A percentile compares a stretch with the other conserved stretches of the same genome.
phyloP scores from a whole-genome alignment of 1,284 basidiomycete species.

The Sanghuangporus baumii region DNA sequence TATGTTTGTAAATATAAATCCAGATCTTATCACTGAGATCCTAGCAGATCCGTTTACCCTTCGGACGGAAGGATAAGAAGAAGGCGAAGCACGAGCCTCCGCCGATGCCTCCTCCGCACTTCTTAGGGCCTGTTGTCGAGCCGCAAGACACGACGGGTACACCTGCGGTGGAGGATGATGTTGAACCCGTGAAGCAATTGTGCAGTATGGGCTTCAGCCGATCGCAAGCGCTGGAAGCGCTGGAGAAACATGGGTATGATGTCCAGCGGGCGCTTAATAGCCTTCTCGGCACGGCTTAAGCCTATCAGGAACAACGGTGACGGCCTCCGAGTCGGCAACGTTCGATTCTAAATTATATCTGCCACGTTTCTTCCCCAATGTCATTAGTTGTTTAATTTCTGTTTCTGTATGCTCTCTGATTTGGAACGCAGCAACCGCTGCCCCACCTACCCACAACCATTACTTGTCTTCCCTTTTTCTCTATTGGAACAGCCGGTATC shows the following conservation, averaged over 20 bases:
- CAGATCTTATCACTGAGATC: conserved; percentile 16
- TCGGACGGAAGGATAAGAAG: conserved; percentile 66
- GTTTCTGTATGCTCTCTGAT: conserved; percentile 1
- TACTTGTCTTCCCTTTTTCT: neutral
- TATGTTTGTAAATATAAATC: conserved; percentile 4
- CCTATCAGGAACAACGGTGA: neutral
- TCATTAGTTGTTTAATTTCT: neutral
- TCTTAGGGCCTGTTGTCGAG: conserved; percentile 39
- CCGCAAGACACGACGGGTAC: conserved; percentile 38
- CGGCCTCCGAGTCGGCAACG: neutral
- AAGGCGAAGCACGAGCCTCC: conserved; percentile 41
- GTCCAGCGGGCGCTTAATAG: conserved; percentile 69
- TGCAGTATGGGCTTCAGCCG: conserved; percentile 81
- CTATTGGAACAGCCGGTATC: neutral
- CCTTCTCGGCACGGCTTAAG: conserved; percentile 38
- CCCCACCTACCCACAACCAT: neutral
- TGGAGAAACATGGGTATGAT: conserved; percentile 74
- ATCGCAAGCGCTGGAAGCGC: conserved; percentile 66
- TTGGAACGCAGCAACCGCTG: neutral
- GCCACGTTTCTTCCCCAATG: neutral
- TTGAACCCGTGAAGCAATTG: conserved; percentile 71
- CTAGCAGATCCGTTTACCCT: conserved; percentile 67
- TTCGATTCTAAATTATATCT: neutral
- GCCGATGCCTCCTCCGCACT: conserved; percentile 33
- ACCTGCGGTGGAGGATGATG: conserved; percentile 66